A percentile compares a stretch with the other conserved stretches of the same genome.
Evolutionary conservation across 2,329 filamentous ascomycete species (phyloP).

Genomic region (Sarocladium brachiariae): DNA sequence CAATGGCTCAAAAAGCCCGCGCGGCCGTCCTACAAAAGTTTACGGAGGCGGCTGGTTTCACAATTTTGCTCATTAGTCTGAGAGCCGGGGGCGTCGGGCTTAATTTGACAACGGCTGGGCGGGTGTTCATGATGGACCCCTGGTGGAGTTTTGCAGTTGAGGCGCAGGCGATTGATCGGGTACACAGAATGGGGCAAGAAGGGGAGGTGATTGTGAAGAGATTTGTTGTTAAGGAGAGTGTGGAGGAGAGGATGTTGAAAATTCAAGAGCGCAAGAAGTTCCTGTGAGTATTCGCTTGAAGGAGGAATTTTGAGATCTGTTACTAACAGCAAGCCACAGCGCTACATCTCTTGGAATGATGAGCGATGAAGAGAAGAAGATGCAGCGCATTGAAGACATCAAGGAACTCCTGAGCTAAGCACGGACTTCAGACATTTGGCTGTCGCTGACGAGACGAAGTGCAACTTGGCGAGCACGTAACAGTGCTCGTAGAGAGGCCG

Average conservation of each 20-base stretch:
- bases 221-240: constrained; percentile 84
- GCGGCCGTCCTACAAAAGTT: constrained; percentile 74
- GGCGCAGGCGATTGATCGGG: constrained; percentile 93
- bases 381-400: constrained; percentile 81
- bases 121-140: constrained; percentile 98
- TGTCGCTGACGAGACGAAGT: neutral
- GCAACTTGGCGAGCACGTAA: too few species aligned
- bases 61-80: constrained; percentile 75
- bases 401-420: constrained; percentile 45
- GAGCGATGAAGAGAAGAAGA: constrained; percentile 78
- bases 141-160: constrained; percentile 99
- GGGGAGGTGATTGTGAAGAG: constrained; percentile 77
- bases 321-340: constrained; percentile 39
- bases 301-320: neutral
- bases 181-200: constrained; percentile 93
- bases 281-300: constrained; percentile 54
- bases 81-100: constrained; percentile 89
- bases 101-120: constrained; percentile 80
- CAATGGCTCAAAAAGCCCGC: constrained; percentile 79
- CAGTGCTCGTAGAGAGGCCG: too few species aligned
- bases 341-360: constrained; percentile 94
- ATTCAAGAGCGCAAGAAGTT: constrained; percentile 96
- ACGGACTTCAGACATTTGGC: neutral
- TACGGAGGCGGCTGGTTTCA: constrained; percentile 49
- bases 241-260: constrained; percentile 90